Evolutionary conservation across 129 eudicot species (phyloP), one percentile per base, ranked within the genome.

Genomic region (Apium graveolens): DNA sequence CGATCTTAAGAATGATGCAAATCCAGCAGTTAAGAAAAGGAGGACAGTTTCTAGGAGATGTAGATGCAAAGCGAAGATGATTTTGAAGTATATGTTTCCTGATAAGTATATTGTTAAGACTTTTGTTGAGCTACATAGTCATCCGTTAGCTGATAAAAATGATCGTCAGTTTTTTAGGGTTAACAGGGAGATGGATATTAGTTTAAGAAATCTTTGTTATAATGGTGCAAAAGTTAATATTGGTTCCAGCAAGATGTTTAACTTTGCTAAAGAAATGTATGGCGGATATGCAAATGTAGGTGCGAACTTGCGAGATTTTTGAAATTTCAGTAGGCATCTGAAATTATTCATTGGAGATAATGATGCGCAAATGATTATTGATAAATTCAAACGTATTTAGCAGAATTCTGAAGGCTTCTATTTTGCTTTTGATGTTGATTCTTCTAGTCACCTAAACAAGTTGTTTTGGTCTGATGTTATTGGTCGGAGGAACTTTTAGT

Each of bases 371-470:
- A 57, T 57, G 66, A 57, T n/a, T n/a, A 57, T 57, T 57, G 29
- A 57, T 5, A n/a, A 57, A 20, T 57, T 57, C 32, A 57, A 24
- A 0, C 12, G 5, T 57, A 57, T 57, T n/a, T 0, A 21, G 2
- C 14, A 57, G 32, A 57, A 0, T 6, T 57, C 14, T 20, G 66
- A 57, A 24, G 26, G 4, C 0, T 57, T 57, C 18, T 26, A 10
- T 7, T 57, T 0, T 9, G 32, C 11, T 1, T 57, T 7, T 1
- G 29, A 57, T 8, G 31, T 26, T 26, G 66, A 57, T 57, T 24
- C 13, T 8, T 0, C 0, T n/a, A 14, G 66, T 1, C 31, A 57
- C 2, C 1, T 57, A 0, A 57, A 4, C 0, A 57, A 11, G 18
- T 12, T 57, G 1, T 57, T 57, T 57, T 57, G 66, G 66, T 12